A percentile compares a stretch with the other conserved stretches of the same genome.
phyloP scores from a whole-genome alignment of 73 alveolate species.

The Paramecium biaurelia region DNA sequence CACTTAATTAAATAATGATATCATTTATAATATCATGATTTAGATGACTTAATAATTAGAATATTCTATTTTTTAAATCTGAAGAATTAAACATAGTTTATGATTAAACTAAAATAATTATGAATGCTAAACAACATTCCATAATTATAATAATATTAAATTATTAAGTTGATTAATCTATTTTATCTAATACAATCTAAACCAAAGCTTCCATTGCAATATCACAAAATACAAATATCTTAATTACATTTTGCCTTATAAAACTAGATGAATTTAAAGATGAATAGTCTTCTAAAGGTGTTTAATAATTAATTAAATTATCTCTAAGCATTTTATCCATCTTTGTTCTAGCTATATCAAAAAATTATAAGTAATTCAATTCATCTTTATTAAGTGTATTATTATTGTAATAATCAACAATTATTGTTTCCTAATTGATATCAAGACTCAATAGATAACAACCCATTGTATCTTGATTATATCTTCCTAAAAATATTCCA shows the following conservation, averaged over 20 bases:
- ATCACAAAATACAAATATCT: not conserved
- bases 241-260: not conserved
- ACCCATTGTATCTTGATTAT: not conserved
- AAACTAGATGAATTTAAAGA: not conserved
- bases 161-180: not conserved
- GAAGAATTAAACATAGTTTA: not conserved
- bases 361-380: not conserved
- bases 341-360: not conserved
- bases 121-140: not conserved
- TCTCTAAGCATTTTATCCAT: conserved; percentile 1
- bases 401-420: not conserved
- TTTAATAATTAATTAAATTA: not conserved
- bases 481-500: not conserved
- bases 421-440: not conserved
- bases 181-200: not conserved
- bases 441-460: not conserved
- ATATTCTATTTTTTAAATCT: not conserved
- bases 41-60: not conserved
- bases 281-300: not conserved
- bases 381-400: not conserved
- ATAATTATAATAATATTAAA: not conserved
- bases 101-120: not conserved
- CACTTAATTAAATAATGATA: not conserved
- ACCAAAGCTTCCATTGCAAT: not conserved
- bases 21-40: not conserved